Base-by-base conservation (phyloP, 371 early-diverging fungal genomes). In the Apophysomyces sp. region DNA sequence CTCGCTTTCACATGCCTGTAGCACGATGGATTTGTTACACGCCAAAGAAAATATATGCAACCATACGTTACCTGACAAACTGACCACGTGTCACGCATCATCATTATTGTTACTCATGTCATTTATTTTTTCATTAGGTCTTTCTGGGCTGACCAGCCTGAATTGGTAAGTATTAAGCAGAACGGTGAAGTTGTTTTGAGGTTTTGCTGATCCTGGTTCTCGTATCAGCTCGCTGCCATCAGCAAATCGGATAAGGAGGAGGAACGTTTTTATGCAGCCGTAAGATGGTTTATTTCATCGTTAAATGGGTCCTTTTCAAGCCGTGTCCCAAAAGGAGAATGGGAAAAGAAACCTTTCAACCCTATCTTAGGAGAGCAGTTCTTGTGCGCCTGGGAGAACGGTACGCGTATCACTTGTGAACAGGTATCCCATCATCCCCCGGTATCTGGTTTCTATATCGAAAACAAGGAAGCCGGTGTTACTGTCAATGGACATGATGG, bases 301-400 rank as follows among this genome's bases (percentile, higher is more conserved):
- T 78, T 91, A 39, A 89, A 89, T 56, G 92, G 93, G 13, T 84
- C 85, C 18, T 90, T 86, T 67, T 80, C 84, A 51, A 80, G 81
- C 68, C 84, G 90, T 57, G 83, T 84, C 4, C 89, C 91, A 21
- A 84, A 87, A 67, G 78, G 83, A 40, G 86, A 84, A 67, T 88
- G 85, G 76, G 93, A 92, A 65, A 93, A 92, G 83, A 93, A 93
- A 65, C 93, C 93, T 3, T 93, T 86, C 64, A 93, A 93, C 63
- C 93, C 93, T n/a, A 90, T 93, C 39, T 78, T 93, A 1, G 93
- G 93, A 55, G 93, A 93, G 62, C 89, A 90, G 68, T 92, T 90
- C 69, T 68, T 83, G 52, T 87, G 88, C 27, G 62, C 77, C 24
- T 92, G 91, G 92, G 77, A 83, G n/a, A 85, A 88, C 57, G 81